Conservation (phyloP, 371 early-diverging fungal species). For the Mucor racemosus region DNA sequence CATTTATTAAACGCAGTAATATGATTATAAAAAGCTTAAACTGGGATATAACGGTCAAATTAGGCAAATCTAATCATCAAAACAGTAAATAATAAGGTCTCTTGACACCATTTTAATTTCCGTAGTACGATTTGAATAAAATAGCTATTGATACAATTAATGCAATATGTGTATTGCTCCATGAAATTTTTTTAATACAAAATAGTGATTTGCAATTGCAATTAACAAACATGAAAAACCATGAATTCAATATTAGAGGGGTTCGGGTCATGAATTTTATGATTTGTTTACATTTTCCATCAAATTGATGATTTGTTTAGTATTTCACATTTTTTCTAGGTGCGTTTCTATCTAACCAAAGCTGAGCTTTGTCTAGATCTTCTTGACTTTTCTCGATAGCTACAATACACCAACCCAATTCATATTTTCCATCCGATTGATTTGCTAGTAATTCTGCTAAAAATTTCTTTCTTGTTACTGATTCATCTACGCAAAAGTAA, state of each 20-base stretch:
- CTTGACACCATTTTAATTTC: background rate
- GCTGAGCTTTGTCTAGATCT: conserved; percentile 57
- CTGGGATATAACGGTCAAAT: background rate
- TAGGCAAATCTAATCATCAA: background rate
- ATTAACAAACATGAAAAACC: conserved; percentile 2
- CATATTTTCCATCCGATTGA: conserved; percentile 45
- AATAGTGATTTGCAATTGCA: background rate
- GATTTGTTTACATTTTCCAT: conserved; percentile 2
- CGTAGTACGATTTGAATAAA: too few species aligned
- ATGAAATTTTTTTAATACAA: background rate
- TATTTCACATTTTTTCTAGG: conserved; percentile 34
- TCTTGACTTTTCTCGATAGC: conserved; percentile 63
- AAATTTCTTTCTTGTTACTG: conserved; percentile 53
- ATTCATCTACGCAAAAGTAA: conserved; percentile 75
- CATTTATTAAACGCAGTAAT: too few species aligned
- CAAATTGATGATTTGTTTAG: background rate
- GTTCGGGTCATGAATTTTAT: conserved; percentile 1
- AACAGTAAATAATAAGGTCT: background rate
- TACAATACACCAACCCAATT: conserved; percentile 72
- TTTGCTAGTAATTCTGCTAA: conserved; percentile 55
- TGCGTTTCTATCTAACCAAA: conserved; percentile 68
- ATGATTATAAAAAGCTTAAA: background rate
- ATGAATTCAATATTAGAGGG: background rate
- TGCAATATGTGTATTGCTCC: too few species aligned
- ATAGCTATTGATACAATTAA: too few species aligned